These are phyloP conservation scores for Bipolaris cookei DNA, from an alignment of 2,329 filamentous ascomycete genomes.

Conservation along the genomic window DNA sequence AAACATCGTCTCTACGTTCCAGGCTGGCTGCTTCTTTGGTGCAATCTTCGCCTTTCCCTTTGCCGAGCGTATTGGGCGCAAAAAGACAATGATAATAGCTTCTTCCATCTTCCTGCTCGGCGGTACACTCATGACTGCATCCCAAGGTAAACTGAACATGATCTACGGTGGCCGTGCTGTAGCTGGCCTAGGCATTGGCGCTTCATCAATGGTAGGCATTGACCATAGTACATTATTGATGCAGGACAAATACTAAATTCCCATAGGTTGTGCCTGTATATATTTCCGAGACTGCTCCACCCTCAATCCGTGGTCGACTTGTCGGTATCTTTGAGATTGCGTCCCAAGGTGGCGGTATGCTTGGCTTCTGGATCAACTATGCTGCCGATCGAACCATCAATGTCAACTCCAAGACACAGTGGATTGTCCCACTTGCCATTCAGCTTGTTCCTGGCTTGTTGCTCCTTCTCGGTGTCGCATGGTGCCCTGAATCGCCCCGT, in stretches of 20 bases:
- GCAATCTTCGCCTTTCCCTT: conserved; percentile 54
- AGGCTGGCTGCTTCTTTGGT: conserved; percentile 50
- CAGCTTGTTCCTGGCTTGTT: conserved; percentile 52
- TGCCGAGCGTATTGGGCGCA: conserved; percentile 58
- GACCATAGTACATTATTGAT: not conserved
- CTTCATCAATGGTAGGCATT: conserved; percentile 41
- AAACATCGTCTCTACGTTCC: conserved; percentile 50
- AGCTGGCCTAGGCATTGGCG: conserved; percentile 50
- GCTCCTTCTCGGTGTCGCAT: conserved; percentile 46
- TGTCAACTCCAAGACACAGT: conserved; percentile 60
- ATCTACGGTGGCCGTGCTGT: conserved; percentile 48
- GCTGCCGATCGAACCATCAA: conserved; percentile 50
- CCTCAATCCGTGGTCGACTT: conserved; percentile 67
- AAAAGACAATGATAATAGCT: conserved; percentile 57
- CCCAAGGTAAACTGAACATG: conserved; percentile 44
- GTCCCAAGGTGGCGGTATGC: conserved; percentile 66
- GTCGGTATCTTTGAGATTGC: conserved; percentile 72
- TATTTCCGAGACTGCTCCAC: conserved; percentile 58
- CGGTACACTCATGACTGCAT: conserved; percentile 50
- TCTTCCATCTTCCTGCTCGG: conserved; percentile 53
- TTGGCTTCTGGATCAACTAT: conserved; percentile 55
- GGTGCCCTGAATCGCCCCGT: conserved; percentile 48
- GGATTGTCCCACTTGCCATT: conserved; percentile 66
- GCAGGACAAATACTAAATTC: not conserved
- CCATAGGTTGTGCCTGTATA: conserved; percentile 43